Evolutionary conservation across 495 filamentous ascomycete species (phyloP).

Genomic region (Penicillium pancosmium): DNA sequence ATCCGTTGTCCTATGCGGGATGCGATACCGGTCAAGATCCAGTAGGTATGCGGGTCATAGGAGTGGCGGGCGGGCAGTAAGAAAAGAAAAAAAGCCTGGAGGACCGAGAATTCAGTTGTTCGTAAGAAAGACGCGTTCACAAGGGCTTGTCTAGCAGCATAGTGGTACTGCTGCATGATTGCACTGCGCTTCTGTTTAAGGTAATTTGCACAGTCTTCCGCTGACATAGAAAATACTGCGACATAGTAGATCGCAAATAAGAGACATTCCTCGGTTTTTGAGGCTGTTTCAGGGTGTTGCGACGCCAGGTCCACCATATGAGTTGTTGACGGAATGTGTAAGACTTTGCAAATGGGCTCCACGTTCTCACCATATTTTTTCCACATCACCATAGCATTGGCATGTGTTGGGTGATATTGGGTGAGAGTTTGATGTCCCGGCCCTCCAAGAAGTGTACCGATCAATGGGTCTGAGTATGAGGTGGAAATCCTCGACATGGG

Average conservation of each 20-base stretch:
- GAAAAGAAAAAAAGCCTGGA: conserved; percentile 38
- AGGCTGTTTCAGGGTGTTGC: conserved; percentile 24
- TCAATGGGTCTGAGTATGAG: not conserved
- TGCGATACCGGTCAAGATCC: conserved; percentile 46
- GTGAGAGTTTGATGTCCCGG: not conserved
- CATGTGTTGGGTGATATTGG: conserved; percentile 18
- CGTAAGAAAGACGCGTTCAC: conserved; percentile 36
- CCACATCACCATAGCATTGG: conserved; percentile 53
- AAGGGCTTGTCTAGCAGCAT: conserved; percentile 27
- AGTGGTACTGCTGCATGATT: conserved; percentile 26
- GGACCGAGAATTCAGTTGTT: conserved; percentile 30
- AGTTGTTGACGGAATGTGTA: conserved; percentile 61
- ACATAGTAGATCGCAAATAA: conserved; percentile 48
- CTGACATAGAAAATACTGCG: conserved; percentile 38
- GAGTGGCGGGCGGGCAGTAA: conserved; percentile 34
- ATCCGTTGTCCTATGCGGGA: conserved; percentile 52
- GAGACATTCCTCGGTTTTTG: conserved; percentile 40
- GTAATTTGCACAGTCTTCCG: conserved; percentile 32
- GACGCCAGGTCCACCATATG: conserved; percentile 38
- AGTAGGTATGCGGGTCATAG: conserved; percentile 38
- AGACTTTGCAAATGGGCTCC: conserved; percentile 66
- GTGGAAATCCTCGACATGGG: too few species aligned
- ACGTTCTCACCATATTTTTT: conserved; percentile 61
- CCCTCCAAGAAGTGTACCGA: not conserved
- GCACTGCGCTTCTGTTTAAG: conserved; percentile 6